These are phyloP conservation scores for Periconia digitata DNA, from an alignment of 2,329 filamentous ascomycete species.

Conservation along the genomic window DNA sequence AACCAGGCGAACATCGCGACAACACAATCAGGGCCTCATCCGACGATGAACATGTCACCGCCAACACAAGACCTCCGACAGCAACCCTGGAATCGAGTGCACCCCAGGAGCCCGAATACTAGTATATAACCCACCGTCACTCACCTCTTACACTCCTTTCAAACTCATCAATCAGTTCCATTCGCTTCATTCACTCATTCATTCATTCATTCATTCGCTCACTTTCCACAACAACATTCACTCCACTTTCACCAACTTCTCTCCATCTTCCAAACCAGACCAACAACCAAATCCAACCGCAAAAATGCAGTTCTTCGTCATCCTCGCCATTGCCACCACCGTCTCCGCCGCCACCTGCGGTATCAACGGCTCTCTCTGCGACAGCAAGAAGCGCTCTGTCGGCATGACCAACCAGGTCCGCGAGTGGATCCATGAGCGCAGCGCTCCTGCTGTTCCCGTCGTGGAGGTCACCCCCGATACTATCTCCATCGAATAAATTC, in stretches of 20 bases:
- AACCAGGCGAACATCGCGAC: too few relatives aligned
- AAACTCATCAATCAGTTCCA: not conserved
- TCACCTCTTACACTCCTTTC: not conserved
- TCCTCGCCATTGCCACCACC: not conserved
- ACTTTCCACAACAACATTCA: not conserved
- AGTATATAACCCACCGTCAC: not conserved
- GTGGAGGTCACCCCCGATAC: not conserved
- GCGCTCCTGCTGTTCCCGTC: not conserved
- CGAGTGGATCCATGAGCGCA: constrained; percentile 3
- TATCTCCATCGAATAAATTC: too few relatives aligned
- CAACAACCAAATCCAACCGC: not conserved
- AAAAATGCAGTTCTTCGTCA: not conserved
- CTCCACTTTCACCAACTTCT: not conserved
- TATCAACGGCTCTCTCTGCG: constrained; percentile 3
- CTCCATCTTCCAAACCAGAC: not conserved
- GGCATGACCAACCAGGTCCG: constrained; percentile 7
- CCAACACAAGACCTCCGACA: too few relatives aligned
- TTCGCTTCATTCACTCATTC: not conserved
- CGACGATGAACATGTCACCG: too few relatives aligned
- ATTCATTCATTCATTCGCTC: not conserved
- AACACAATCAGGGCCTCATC: too few relatives aligned
- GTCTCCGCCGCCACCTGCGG: constrained; percentile 2
- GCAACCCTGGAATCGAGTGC: too few relatives aligned
- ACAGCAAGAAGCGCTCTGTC: constrained; percentile 2
- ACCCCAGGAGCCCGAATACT: too few relatives aligned